Conservation (phyloP, 331 rosid genomes). For the Erythrophleum ivorense region DNA sequence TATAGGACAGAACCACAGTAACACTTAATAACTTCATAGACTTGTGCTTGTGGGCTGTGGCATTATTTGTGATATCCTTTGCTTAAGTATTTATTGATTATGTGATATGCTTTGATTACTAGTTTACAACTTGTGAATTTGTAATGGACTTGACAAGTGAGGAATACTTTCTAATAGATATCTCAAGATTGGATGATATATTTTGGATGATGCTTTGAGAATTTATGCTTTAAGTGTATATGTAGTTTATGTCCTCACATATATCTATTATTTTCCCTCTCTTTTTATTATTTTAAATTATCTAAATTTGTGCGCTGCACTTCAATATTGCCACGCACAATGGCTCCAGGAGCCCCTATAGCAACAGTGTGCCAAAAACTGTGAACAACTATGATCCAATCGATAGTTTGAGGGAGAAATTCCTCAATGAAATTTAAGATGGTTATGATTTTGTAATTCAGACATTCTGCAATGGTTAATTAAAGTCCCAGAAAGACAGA, state of each 20-base stretch:
- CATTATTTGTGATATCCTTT: too few relatives aligned
- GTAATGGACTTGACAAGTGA: background rate
- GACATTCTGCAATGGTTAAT: background rate
- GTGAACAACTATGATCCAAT: background rate
- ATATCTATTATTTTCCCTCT: background rate
- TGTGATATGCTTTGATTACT: background rate
- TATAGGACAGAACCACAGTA: too few relatives aligned
- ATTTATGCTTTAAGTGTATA: background rate
- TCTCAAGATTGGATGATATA: background rate
- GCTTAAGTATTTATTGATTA: too few relatives aligned
- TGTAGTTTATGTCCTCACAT: background rate
- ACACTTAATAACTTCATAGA: too few relatives aligned
- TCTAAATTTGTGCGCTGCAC: background rate
- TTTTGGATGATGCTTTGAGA: background rate
- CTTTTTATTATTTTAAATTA: background rate
- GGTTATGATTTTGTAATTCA: background rate
- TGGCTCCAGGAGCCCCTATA: background rate
- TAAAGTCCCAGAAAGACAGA: background rate
- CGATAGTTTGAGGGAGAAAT: background rate
- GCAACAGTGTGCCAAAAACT: too few relatives aligned
- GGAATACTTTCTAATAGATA: background rate
- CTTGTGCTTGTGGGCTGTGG: too few relatives aligned
- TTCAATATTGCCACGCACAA: background rate
- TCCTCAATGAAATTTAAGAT: background rate
- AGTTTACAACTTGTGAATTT: background rate